Percentiles rank a stretch among this genome's conserved stretches.
Conservation (phyloP, 176 grass and related monocot species). For the Lolium rigidum region DNA sequence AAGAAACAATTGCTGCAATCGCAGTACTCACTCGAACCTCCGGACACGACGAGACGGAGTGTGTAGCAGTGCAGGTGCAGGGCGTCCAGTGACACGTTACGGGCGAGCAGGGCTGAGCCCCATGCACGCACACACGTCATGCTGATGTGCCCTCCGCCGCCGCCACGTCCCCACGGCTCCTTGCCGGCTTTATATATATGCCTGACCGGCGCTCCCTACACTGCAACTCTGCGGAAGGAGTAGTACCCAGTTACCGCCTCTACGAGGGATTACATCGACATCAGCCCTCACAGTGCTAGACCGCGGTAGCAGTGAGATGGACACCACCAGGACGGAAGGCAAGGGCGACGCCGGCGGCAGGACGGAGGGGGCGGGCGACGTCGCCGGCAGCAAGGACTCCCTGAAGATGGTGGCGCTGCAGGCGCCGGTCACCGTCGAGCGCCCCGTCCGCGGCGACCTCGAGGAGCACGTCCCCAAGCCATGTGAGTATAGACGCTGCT, state of each 20-base stretch:
- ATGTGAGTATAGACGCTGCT: slow-evolving; percentile 47
- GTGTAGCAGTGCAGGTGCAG: neutral
- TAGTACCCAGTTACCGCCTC: too few species aligned
- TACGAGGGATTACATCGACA: too few species aligned
- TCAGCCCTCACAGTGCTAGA: too few species aligned
- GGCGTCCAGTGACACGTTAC: slow-evolving; percentile 30
- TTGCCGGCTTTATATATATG: slow-evolving; percentile 44
- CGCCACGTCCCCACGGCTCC: slow-evolving; percentile 32
- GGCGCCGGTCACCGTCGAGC: slow-evolving; percentile 75
- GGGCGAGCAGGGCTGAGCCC: neutral
- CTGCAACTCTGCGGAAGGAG: neutral
- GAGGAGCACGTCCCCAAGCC: slow-evolving; percentile 85
- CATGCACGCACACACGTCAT: slow-evolving; percentile 58
- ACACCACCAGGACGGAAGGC: neutral
- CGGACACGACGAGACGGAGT: neutral
- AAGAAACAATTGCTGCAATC: neutral
- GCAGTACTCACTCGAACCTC: slow-evolving; percentile 3
- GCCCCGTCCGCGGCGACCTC: slow-evolving; percentile 76
- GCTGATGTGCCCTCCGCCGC: neutral
- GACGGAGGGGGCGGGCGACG: too few species aligned
- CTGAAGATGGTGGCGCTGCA: slow-evolving; percentile 72
- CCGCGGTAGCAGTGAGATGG: too few species aligned
- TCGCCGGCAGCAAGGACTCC: slow-evolving; percentile 48
- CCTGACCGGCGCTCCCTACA: neutral
- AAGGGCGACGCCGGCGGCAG: neutral